phyloP scores from a whole-genome alignment of 2,329 filamentous ascomycete species.

The Diaporthe aspalathi region DNA sequence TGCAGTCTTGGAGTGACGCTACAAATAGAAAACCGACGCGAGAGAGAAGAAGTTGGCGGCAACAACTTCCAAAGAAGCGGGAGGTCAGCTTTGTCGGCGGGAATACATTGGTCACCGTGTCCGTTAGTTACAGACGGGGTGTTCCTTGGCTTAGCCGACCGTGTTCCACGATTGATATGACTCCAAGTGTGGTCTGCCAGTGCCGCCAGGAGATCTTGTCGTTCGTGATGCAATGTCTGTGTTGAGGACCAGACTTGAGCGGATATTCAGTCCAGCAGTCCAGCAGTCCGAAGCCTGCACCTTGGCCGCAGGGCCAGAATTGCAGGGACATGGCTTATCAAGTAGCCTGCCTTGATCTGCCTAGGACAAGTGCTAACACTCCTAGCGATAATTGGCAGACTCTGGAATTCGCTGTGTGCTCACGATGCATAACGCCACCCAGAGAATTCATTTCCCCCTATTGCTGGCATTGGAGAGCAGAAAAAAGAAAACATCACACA shows the following conservation, averaged over 20 bases:
- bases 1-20: conserved; percentile 11
- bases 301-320: background rate
- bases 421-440: conserved; percentile 15
- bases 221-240: background rate
- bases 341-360: background rate
- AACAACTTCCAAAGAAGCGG: background rate
- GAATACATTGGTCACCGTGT: background rate
- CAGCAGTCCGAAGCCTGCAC: conserved; percentile 28
- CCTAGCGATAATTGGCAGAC: conserved; percentile 18
- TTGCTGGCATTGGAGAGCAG: background rate
- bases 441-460: background rate
- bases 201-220: conserved; percentile 13
- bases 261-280: conserved; percentile 28
- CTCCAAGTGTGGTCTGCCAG: background rate
- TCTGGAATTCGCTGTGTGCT: background rate
- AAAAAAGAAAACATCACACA: background rate
- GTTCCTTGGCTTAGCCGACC: background rate
- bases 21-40: background rate
- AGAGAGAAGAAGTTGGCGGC: background rate
- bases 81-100: background rate
- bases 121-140: background rate
- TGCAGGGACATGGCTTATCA: conserved; percentile 34
- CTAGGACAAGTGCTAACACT: conserved; percentile 20
- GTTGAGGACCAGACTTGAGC: conserved; percentile 26
- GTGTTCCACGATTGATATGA: conserved; percentile 12